These are phyloP conservation scores for Macadamia integrifolia DNA, from an alignment of 164 flowering plant genomes.

Conservation along the genomic window DNA sequence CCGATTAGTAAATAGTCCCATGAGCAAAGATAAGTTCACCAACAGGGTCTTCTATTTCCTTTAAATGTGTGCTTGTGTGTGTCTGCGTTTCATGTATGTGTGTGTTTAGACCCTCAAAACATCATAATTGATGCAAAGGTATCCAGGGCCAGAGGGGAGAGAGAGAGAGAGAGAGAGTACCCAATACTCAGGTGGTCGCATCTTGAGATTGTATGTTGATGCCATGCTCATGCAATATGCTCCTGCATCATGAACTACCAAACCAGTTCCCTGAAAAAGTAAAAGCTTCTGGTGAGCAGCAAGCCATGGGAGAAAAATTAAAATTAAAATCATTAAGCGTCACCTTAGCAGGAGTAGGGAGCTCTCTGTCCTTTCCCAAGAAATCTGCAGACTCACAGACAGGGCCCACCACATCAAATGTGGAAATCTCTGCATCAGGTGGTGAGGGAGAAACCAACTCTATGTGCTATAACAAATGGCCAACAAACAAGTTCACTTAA, in stretches of 20 bases:
- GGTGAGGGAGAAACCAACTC: constrained; percentile 81
- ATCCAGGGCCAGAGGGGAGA: too few relatives aligned
- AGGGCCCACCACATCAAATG: constrained; percentile 96
- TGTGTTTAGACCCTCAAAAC: too few relatives aligned
- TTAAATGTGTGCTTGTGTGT: too few relatives aligned
- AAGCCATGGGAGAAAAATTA: neutral
- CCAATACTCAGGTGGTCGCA: constrained; percentile 99
- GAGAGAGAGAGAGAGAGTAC: constrained; percentile 24
- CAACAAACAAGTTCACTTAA: neutral
- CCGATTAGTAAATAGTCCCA: too few relatives aligned
- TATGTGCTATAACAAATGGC: constrained; percentile 62
- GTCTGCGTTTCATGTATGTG: too few relatives aligned
- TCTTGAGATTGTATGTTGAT: constrained; percentile 97
- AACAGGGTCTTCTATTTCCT: too few relatives aligned
- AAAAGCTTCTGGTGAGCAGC: constrained; percentile 4
- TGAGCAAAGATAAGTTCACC: too few relatives aligned
- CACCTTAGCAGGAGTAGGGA: constrained; percentile 81
- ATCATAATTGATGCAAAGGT: too few relatives aligned
- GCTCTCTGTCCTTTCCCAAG: constrained; percentile 90
- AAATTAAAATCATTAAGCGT: neutral
- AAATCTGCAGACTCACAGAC: constrained; percentile 98
- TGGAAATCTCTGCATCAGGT: constrained; percentile 54
- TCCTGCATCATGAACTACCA: constrained; percentile 99
- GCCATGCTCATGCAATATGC: constrained; percentile 99
- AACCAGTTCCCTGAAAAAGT: constrained; percentile 69